Conservation (phyloP, 441 rosid species). For the Geranium incanum region DNA sequence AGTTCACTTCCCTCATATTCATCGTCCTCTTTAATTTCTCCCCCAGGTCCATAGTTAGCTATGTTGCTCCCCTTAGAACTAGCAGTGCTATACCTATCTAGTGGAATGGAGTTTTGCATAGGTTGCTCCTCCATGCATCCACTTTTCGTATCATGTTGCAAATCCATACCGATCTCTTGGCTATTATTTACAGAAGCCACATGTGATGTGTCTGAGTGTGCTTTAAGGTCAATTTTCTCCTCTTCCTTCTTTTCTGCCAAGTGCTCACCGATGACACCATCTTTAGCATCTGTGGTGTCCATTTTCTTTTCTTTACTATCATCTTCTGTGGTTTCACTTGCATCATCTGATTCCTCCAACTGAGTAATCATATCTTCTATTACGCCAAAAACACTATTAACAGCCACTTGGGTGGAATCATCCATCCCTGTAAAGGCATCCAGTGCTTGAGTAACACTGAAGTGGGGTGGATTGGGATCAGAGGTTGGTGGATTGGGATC, state of each 20-base stretch:
- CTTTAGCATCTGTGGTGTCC: constrained; percentile 22
- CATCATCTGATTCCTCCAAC: constrained; percentile 46
- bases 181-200: constrained; percentile 21
- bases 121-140: constrained; percentile 28
- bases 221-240: constrained; percentile 23
- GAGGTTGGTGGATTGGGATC: constrained; percentile 30
- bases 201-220: constrained; percentile 23
- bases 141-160: constrained; percentile 25
- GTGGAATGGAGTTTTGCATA: constrained; percentile 16
- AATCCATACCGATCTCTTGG: constrained; percentile 15
- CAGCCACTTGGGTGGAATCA: constrained; percentile 96
- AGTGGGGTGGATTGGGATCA: constrained; percentile 38
- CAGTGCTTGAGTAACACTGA: constrained; percentile 69
- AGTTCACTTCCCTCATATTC: constrained; percentile 31
- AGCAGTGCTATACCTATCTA: constrained; percentile 15
- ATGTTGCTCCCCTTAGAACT: constrained; percentile 18
- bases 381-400: constrained; percentile 93
- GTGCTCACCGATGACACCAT: constrained; percentile 16
- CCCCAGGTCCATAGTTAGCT: constrained; percentile 15
- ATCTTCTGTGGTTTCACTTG: constrained; percentile 24
- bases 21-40: constrained; percentile 22
- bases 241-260: constrained; percentile 18
- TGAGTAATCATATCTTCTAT: constrained; percentile 82
- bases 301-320: constrained; percentile 26
- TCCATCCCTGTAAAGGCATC: constrained; percentile 91